phyloP scores from a whole-genome alignment of 257 asterid species.

The Vinca minor region DNA sequence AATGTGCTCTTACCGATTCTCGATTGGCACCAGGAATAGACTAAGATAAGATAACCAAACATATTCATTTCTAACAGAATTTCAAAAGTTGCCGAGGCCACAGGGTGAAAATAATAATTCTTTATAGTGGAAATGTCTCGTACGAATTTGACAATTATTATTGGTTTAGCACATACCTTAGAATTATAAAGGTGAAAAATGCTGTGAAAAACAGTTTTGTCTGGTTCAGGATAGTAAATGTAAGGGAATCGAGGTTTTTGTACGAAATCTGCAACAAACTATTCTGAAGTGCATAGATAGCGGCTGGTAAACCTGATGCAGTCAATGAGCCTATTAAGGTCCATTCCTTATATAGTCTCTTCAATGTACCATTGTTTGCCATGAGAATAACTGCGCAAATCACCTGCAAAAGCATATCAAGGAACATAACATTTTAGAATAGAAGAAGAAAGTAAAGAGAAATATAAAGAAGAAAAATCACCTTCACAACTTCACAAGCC shows the following conservation, averaged over 20 bases:
- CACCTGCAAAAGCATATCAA: slow-evolving; percentile 44
- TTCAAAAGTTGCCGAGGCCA: not conserved
- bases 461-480: slow-evolving; percentile 23
- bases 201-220: slow-evolving; percentile 95
- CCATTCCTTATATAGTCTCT: slow-evolving; percentile 63
- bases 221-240: slow-evolving; percentile 94
- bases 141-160: not conserved
- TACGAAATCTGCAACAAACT: slow-evolving; percentile 93
- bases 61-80: too few relatives aligned
- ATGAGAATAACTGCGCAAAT: slow-evolving; percentile 71
- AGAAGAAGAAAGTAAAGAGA: slow-evolving; percentile 7
- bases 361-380: slow-evolving; percentile 69
- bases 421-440: slow-evolving; percentile 1
- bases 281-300: slow-evolving; percentile 89
- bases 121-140: not conserved
- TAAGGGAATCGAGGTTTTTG: slow-evolving; percentile 88
- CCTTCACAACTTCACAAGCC: slow-evolving; percentile 86
- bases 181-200: slow-evolving; percentile 60
- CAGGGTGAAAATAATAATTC: not conserved
- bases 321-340: slow-evolving; percentile 74
- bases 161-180: slow-evolving; percentile 50
- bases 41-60: too few relatives aligned
- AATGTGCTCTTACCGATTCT: too few relatives aligned
- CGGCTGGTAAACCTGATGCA: slow-evolving; percentile 96
- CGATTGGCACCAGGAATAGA: too few relatives aligned